Evolutionary conservation across 495 filamentous ascomycete species (phyloP), one percentile per base, ranked within the genome.

Genomic region (Astrocystis sublimbata): DNA sequence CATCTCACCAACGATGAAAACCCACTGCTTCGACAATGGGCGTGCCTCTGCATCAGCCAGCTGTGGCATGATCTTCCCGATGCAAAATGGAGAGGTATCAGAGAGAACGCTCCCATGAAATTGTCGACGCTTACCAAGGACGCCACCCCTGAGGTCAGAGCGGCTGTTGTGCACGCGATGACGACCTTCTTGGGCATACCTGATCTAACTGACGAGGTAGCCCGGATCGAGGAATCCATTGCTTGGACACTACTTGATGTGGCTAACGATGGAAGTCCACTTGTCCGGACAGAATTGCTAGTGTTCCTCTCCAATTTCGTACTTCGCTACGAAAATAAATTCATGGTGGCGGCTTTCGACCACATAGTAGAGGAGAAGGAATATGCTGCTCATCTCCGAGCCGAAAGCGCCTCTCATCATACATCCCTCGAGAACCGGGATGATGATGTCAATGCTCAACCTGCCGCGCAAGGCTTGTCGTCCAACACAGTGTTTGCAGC

Each of bases 241-340:
- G 91, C 94, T 19, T 88, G 90, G 73, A 88, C 90, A 15, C 81
- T 97, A 36, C 80, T 97, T 17, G 83, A 91, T 40, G 93, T 98
- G 88, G 85, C 90, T 23, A 87, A 89, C 6, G 94, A 99, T 76
- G 93, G 92, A 13, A 96, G 90, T 68, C 91, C 90, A 31, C 87
- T 97, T 73, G 94, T 99, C 23, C 85, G 94, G 15, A 96, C 91
- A 69, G 94, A 99, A 67, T 78, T 98, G 10, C 77, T 97, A 3
- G 89, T 97, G 38, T 98, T 97, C 79, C 91, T 96, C 67, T 97
- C 93, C 0, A 87, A 88, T 9, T 97, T 97, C 63, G 89, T 97
- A 35, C 84, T 89, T 61, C 87, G 93, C 33, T 97, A 97, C 68
- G 89, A 96, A 78, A 90, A 87, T 71, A 94, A 94, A 66, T 96